A percentile compares a stretch with the other conserved stretches of the same genome.
Conservation (phyloP, 441 rosid species). For the Mallotus repandus region DNA sequence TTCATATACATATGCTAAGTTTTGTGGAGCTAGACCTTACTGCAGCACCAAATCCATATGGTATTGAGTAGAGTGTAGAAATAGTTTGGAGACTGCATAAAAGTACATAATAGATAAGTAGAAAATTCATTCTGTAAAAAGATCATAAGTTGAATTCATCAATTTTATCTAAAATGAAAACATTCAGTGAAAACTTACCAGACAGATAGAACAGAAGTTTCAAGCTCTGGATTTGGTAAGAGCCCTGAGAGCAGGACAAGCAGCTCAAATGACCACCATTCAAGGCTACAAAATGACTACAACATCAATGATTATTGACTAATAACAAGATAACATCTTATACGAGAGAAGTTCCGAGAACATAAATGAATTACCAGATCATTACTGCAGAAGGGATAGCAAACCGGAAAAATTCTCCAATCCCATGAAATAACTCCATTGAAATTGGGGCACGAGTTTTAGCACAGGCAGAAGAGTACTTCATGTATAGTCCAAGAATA, state of each 20-base stretch:
- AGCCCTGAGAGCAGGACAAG: constrained; percentile 69
- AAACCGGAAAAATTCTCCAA: constrained; percentile 59
- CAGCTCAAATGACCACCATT: constrained; percentile 82
- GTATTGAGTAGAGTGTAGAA: constrained; percentile 47
- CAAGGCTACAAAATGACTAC: constrained; percentile 45
- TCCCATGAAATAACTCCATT: constrained; percentile 47
- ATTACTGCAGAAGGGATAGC: constrained; percentile 81
- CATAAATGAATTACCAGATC: constrained; percentile 55
- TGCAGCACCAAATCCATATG: constrained; percentile 57
- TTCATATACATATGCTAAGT: neutral
- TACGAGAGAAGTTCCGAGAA: neutral
- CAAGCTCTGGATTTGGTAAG: constrained; percentile 76
- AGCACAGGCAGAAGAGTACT: constrained; percentile 48
- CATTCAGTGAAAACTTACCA: constrained; percentile 42
- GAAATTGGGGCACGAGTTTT: constrained; percentile 51
- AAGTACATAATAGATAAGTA: neutral
- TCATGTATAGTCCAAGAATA: constrained; percentile 59
- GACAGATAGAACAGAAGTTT: constrained; percentile 72
- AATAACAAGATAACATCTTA: neutral
- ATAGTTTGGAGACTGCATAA: constrained; percentile 45
- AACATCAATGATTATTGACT: constrained; percentile 2
- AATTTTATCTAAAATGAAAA: neutral
- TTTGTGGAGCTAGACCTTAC: constrained; percentile 40
- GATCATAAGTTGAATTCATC: neutral
- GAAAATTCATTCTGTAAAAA: neutral